Evolutionary conservation across 495 filamentous ascomycete genomes (phyloP), one percentile per base, ranked within the genome.

Genomic region (Trypethelium eluteriae): DNA sequence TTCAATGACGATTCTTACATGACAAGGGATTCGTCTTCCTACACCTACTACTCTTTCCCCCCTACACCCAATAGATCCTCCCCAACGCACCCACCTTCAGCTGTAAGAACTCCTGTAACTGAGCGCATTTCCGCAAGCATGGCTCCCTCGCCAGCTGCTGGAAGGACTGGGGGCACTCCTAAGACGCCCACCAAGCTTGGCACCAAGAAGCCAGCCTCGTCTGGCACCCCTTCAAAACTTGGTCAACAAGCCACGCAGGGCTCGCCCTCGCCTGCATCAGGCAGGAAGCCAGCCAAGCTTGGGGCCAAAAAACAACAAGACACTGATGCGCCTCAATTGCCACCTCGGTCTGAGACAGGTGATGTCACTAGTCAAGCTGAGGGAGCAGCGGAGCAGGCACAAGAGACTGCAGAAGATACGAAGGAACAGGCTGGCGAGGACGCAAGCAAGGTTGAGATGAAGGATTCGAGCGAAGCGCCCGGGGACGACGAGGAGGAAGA

Each of bases 1-100:
- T 62, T 16, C 25, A 32, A 65, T 65, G 66, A 68, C 66, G 66
- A 41, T 39, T 53, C 16, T 65, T 81, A 73, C 76, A 80, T 81
- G 79, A 78, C 74, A 70, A 80, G 73, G 72, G 76, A 79, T 65
- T 76, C 78, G 64, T 75, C 75, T 64, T 75, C 74, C 68, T 82
- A 82, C 79, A 75, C 77, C 25, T 82, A 82, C 70, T 82, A 81
- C 70, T 82, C 80, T 62, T 82, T 82, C 59, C 80, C 80, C 53
- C 76, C 80, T 38, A 82, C 80, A 38, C 79, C 80, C 9, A 78
- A 76, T 68, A 70, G 80, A 70, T 70, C 74, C 49, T 79, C 79
- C 38, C 78, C 79, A 32, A 63, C 68, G 53, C 65, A 66, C 41
- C 65, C 32, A 4, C 36, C 53, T 6, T 59, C 53, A 59, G 7